Evolutionary conservation across 1,284 basidiomycete genomes (phyloP), one percentile per base, ranked within the genome.

Genomic region (Cutaneotrichosporon spelunceum): DNA sequence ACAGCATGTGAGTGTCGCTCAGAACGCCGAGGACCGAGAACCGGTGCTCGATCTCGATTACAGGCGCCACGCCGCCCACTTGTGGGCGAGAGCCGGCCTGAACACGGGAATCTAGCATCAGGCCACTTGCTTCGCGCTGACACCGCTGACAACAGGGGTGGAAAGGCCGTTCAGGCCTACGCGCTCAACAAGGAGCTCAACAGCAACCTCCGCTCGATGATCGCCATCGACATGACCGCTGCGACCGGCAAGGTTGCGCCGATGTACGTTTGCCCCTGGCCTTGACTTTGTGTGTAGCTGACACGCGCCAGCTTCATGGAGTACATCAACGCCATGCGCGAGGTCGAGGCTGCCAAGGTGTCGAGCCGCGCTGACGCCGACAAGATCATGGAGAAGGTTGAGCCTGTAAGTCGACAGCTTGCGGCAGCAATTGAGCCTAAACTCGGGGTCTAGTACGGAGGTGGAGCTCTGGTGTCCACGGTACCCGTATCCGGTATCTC

Each of bases 201-300:
- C 59, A 72, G 53, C 45, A 77, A 65, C 9, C 64, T 84, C 52
- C 62, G 78, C 39, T 75, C 76, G 11, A 68, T 84, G 34, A 76
- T 83, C 60, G 79, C 80, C 30, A 82, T 84, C 23, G 84, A 85
- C 68, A 85, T 85, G 79, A 73, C 81, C 0, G 82, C 84, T 1
- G 80, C 80, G 0, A 68, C 71, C 1, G 83, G 83, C 11, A 78
- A 80, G 59, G 81, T 85, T 11, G 82, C 81, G 11, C 77, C 79
- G 8, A 83, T 83, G 74, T 82, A 50, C 67, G 77, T 72, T 2
- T 11, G n/a, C 10, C 14, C 21, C 2, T 26, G 14, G 9, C 10
- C 45, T 4, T 21, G 8, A 11, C 50, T 4, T 8, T 19, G n/a
- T 29, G 5, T 19, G 4, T 19, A 21, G 19, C 14, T 13, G 50